Evolutionary conservation across 108 stramenopile species (phyloP), one percentile per base, ranked within the genome.

Genomic region (Cyclotella sp.): DNA sequence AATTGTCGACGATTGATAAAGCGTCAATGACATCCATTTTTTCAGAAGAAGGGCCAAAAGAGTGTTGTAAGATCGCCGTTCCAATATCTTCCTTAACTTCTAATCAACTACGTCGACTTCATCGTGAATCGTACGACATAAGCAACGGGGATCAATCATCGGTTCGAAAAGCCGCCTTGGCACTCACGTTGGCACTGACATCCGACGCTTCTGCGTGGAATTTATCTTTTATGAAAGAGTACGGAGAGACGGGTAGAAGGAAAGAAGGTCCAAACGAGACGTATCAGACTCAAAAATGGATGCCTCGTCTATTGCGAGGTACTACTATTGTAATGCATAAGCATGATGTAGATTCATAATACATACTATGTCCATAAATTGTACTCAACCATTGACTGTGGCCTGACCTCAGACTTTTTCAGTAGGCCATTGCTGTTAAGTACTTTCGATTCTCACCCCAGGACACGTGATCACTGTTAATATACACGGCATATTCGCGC

Each of bases 61-160:
- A 16, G 8, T 1, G 34, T 45, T 46, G 22, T 9, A 14, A 64
- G 21, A 46, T 46, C 2, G 44, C 63, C 11, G 44, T 47, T 19
- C 63, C 63, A 8, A 45, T 64, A 27, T 64, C 63, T 3, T 64
- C 45, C 22, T 47, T 64, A 46, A 27, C 63, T 24, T 64, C 43
- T 43, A 7, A 64, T 27, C 63, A 64, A 26, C 24, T 64, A 0
- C 24, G 26, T 64, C 63, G 45, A 45, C 45, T 64, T 45, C 63
- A 45, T 14, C 44, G 45, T 13, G 44, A 64, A 46, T 45, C 63
- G 10, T 10, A 39, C n/a, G 60, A 39, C n/a, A 13, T 16, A 39
- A 34, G 8, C 6, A 45, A 11, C 0, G 44, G 0, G 19, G 7
- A 62, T 24, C 6, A 39, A 19, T 34, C 63, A 22, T 64, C 63